Evolutionary conservation across 352 stramenopile species (phyloP), one percentile per base, ranked within the genome.

Genomic region (Ophiocytium majus): DNA sequence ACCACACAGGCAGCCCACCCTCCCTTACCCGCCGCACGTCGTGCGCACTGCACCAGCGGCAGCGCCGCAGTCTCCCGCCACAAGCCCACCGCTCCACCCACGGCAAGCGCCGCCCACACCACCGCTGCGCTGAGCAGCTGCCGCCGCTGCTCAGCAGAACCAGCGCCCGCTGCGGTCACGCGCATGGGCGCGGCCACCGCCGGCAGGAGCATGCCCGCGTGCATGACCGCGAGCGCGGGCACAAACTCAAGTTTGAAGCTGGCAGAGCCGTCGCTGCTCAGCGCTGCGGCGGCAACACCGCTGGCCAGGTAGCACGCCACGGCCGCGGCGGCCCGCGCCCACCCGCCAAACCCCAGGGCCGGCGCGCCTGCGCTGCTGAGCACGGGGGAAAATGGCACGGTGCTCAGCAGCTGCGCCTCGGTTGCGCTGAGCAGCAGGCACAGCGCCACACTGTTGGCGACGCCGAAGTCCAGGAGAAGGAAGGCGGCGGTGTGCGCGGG

Each of bases 371-470:
- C 28, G 28, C 57, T 71, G 23, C 28, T 71, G 28, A 28, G 57
- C 28, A 71, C 23, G 19, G 28, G 23, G 23, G 28, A 23, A 23
- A 71, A 28, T 71, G 28, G 57, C 57, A n/a, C n/a, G n/a, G n/a
- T n/a, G n/a, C n/a, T n/a, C n/a, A n/a, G n/a, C 43, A 14, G 43
- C 43, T 57, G 43, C 43, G 43, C 43, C 14, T 5, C 14, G 43
- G 43, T 57, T 57, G 43, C 43, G 43, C 43, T 57, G 35, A 78
- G 36, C n/a, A 81, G 5, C 31, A 81, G 75, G 36, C 75, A 81
- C 36, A 81, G 75, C 23, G 75, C 31, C 10, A 81, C 75, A 17
- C 75, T 81, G 75, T 81, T 81, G 31, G 75, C 75, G 36, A 81
- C 36, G 31, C 75, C 32, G 75, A 81, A 81, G 36, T 81, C 75